phyloP scores from a whole-genome alignment of 2,329 filamentous ascomycete species.

The Phoma sp. region DNA sequence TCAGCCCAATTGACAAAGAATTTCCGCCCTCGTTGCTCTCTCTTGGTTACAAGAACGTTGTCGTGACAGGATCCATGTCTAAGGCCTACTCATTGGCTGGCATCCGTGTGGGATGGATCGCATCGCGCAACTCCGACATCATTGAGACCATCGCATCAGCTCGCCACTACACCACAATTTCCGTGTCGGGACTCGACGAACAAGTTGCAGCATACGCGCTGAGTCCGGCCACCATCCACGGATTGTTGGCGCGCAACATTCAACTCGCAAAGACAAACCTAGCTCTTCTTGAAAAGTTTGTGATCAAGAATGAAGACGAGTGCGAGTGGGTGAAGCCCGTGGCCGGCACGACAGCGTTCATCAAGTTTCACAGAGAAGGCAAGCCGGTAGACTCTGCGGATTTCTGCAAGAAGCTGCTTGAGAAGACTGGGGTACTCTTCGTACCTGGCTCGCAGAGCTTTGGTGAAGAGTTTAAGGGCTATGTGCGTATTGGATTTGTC shows the following conservation, averaged over 20 bases:
- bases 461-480: constrained; percentile 73
- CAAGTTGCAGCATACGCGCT: constrained; percentile 78
- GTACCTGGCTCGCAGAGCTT: constrained; percentile 77
- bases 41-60: constrained; percentile 71
- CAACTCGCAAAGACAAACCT: constrained; percentile 72
- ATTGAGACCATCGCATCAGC: constrained; percentile 68
- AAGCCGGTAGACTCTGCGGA: constrained; percentile 72
- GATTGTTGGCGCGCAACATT: constrained; percentile 67
- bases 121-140: constrained; percentile 66
- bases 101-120: constrained; percentile 83
- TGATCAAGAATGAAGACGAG: constrained; percentile 67
- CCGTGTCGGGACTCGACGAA: constrained; percentile 83
- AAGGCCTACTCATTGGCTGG: constrained; percentile 86
- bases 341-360: constrained; percentile 80
- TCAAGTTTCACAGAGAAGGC: constrained; percentile 69
- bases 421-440: constrained; percentile 74
- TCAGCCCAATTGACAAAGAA: constrained; percentile 58
- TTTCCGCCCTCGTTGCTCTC: constrained; percentile 73
- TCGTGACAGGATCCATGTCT: constrained; percentile 81
- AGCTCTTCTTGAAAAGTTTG: constrained; percentile 68
- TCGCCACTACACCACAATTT: constrained; percentile 85
- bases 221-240: constrained; percentile 66
- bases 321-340: constrained; percentile 76
- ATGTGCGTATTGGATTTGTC: constrained; percentile 78
- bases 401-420: constrained; percentile 72